Percentiles rank a stretch among this genome's conserved stretches.
Evolutionary conservation across 441 rosid species (phyloP).

Genomic region (Erodium moschatum): DNA sequence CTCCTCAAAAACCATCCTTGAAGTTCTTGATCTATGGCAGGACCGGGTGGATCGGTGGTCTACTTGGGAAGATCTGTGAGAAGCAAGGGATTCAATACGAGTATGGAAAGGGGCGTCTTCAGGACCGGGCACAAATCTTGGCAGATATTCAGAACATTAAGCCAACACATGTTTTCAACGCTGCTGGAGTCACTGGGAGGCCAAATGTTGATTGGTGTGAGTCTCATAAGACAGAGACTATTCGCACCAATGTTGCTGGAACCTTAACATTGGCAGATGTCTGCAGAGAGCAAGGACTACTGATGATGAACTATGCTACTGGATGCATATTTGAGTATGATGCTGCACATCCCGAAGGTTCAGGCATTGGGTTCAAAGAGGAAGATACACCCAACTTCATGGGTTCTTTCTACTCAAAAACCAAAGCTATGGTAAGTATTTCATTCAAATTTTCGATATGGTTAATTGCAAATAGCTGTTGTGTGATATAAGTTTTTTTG

Average conservation of each 20-base stretch:
- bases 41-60: conserved; percentile 92
- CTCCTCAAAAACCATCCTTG: conserved; percentile 39
- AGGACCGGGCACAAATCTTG: conserved; percentile 52
- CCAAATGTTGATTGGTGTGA: conserved; percentile 98
- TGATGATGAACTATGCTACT: conserved; percentile 78
- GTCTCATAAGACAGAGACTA: conserved; percentile 73
- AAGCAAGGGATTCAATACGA: conserved; percentile 65
- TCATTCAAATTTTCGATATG: neutral
- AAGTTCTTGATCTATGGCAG: conserved; percentile 82
- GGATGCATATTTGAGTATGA: conserved; percentile 91
- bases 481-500: too few species aligned
- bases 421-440: conserved; percentile 67
- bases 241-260: conserved; percentile 72
- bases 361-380: conserved; percentile 77
- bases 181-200: conserved; percentile 90
- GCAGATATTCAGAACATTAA: conserved; percentile 56
- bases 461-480: too few species aligned
- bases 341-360: conserved; percentile 64
- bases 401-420: conserved; percentile 81
- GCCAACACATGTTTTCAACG: conserved; percentile 81
- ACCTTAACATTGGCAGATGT: conserved; percentile 82
- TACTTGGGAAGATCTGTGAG: conserved; percentile 68
- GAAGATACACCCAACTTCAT: conserved; percentile 75
- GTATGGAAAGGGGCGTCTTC: conserved; percentile 76
- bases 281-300: conserved; percentile 62